Conservation (phyloP, 1,139 yeast genomes). For the Yamadazyma spencermartinsiae region DNA sequence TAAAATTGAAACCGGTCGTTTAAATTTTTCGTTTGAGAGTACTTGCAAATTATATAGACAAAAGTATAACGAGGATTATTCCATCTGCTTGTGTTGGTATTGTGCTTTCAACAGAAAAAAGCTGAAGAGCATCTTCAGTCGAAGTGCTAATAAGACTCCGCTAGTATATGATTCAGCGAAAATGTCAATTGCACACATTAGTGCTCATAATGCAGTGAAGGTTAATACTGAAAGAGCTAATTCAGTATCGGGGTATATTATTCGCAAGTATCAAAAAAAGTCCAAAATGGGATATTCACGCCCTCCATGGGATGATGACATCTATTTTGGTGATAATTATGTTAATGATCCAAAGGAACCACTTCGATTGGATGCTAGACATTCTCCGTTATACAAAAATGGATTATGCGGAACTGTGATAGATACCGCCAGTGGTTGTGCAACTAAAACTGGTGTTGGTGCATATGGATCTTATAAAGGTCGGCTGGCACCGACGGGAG, state of each 20-base stretch:
- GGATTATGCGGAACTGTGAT: constrained; percentile 10
- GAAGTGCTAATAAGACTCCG: constrained; percentile 3
- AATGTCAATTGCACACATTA: constrained; percentile 8
- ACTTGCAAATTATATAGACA: constrained; percentile 11
- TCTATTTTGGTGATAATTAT: neutral
- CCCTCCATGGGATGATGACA: constrained; percentile 5
- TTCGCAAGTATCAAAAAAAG: constrained; percentile 4
- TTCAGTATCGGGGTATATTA: neutral
- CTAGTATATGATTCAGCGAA: neutral
- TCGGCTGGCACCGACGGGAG: neutral
- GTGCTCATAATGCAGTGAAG: constrained; percentile 12
- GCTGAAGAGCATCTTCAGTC: constrained; percentile 1
- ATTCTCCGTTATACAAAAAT: constrained; percentile 8
- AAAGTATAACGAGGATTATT: constrained; percentile 13
- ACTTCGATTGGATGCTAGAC: constrained; percentile 1
- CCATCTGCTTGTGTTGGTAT: constrained; percentile 18
- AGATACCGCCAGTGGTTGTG: constrained; percentile 11
- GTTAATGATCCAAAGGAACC: constrained; percentile 7
- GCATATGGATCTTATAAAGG: neutral
- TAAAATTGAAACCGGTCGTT: constrained; percentile 19
- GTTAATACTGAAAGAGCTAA: constrained; percentile 7
- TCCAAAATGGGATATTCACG: neutral
- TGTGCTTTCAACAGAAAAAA: constrained; percentile 12
- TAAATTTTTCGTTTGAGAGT: constrained; percentile 9
- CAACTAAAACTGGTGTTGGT: constrained; percentile 2